Evolutionary conservation across 2,329 filamentous ascomycete species (phyloP).

Genomic region (Pyrenophora teres): DNA sequence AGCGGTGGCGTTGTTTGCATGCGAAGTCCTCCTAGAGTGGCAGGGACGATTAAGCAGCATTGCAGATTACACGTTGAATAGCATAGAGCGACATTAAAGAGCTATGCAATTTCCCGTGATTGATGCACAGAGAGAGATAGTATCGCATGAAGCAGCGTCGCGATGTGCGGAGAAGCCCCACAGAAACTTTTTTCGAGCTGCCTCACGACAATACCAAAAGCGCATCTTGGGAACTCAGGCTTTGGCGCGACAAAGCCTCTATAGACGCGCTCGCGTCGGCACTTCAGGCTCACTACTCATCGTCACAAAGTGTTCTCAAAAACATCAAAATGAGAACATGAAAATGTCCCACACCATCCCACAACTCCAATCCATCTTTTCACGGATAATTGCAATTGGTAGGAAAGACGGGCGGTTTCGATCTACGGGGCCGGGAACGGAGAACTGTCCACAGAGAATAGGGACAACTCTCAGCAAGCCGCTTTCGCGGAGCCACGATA

Average conservation of each 20-base stretch:
- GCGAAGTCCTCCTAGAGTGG: too few relatives aligned
- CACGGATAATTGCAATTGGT: constrained; percentile 47
- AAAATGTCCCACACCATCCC: constrained; percentile 49
- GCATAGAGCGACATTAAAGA: too few relatives aligned
- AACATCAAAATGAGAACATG: constrained; percentile 1
- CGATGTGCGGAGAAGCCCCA: neutral
- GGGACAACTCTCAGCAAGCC: constrained; percentile 51
- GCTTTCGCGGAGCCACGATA: constrained; percentile 49
- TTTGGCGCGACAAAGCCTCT: too few relatives aligned
- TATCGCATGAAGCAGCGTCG: neutral
- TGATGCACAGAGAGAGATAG: too few relatives aligned
- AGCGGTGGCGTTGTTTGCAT: too few relatives aligned
- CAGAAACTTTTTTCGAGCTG: neutral
- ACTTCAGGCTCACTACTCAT: too few relatives aligned
- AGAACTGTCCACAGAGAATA: constrained; percentile 46
- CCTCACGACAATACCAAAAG: neutral
- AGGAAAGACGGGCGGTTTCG: constrained; percentile 46
- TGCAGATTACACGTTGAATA: neutral
- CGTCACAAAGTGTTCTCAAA: neutral
- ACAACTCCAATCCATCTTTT: constrained; percentile 51
- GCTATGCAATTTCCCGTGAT: too few relatives aligned
- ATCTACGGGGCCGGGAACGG: constrained; percentile 52
- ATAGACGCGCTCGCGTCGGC: too few relatives aligned
- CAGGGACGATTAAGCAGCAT: neutral
- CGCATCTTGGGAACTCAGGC: neutral